A percentile compares a stretch with the other conserved stretches of the same genome.
phyloP scores from a whole-genome alignment of 2,329 filamentous ascomycete species.

The Alternaria hordeiaustralica region DNA sequence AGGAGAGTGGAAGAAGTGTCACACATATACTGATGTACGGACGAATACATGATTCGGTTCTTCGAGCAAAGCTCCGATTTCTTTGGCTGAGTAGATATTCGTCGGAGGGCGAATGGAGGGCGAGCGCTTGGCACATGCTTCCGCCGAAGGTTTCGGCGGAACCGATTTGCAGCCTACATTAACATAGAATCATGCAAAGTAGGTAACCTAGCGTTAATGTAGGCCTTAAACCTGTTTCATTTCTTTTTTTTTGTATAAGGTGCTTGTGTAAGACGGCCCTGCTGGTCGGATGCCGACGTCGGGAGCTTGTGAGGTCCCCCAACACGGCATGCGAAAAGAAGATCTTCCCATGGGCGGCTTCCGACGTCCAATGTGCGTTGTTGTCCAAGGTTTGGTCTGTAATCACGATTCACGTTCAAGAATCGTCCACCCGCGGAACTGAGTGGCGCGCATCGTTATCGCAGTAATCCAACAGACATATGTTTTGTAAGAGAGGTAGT shows the following conservation, averaged over 20 bases:
- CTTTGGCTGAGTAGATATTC: background rate
- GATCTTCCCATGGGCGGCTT: background rate
- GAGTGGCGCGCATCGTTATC: background rate
- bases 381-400: background rate
- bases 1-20: background rate
- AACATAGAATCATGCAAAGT: background rate
- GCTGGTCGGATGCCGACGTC: constrained; percentile 22
- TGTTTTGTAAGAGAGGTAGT: background rate
- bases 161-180: background rate
- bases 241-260: background rate
- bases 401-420: background rate
- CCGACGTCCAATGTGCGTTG: background rate
- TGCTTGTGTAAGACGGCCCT: background rate
- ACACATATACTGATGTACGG: background rate
- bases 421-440: background rate
- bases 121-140: background rate
- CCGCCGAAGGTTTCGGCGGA: background rate
- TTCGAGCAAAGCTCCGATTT: background rate
- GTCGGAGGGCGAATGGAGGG: background rate
- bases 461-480: background rate
- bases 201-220: background rate
- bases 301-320: constrained; percentile 26
- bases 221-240: background rate
- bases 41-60: background rate
- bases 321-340: background rate